Evolutionary conservation across 495 filamentous ascomycete species (phyloP).

Genomic region (Aspergillus nidulans): DNA sequence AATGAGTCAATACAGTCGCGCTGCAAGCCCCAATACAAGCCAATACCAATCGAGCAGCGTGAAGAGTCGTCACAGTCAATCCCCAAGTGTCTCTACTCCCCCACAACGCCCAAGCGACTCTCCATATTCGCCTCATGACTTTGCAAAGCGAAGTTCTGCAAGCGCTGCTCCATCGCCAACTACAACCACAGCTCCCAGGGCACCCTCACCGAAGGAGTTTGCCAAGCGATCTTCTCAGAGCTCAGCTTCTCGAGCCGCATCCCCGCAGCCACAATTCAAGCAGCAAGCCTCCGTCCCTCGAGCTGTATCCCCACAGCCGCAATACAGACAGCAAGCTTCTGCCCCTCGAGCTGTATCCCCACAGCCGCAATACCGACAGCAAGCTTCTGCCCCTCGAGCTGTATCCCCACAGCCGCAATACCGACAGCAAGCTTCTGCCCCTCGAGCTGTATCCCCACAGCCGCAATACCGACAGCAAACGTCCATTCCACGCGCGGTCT

Average conservation of each 20-base stretch:
- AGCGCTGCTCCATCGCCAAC: conserved; percentile 1
- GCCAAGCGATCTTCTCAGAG: conserved; percentile 1
- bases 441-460: conserved; percentile 6
- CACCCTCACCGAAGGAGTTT: conserved; percentile 4
- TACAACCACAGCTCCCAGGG: not conserved
- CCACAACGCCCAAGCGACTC: conserved; percentile 54
- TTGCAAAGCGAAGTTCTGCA: conserved; percentile 39
- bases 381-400: not conserved
- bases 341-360: not conserved
- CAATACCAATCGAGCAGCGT: conserved; percentile 40
- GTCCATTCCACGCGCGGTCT: not conserved
- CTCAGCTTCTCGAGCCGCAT: not conserved
- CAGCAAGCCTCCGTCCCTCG: not conserved
- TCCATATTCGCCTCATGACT: conserved; percentile 48
- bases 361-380: not conserved
- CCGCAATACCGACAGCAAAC: conserved; percentile 17
- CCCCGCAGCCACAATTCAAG: not conserved
- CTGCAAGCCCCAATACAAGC: conserved; percentile 32
- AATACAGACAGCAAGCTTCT: not conserved
- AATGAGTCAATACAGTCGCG: conserved; percentile 36
- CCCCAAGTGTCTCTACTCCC: conserved; percentile 27
- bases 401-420: conserved; percentile 1
- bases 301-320: not conserved
- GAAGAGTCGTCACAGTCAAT: conserved; percentile 38
- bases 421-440: not conserved